Percentiles rank a stretch among this genome's conserved stretches.
Evolutionary conservation across 2,329 filamentous ascomycete species (phyloP).

Genomic region (Fusarium kyushuense): DNA sequence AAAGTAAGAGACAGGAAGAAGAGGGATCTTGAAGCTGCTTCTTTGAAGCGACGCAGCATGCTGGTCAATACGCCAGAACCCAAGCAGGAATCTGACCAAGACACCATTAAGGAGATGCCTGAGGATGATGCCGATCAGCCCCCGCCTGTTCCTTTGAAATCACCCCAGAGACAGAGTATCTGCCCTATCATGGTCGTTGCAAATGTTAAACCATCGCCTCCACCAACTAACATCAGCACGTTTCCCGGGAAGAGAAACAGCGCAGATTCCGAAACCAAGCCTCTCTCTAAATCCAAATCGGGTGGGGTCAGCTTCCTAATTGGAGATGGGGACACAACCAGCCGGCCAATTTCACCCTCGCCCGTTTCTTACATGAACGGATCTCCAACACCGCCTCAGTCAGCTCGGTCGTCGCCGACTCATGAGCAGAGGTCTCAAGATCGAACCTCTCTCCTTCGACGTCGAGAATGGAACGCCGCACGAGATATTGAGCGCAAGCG

Average conservation of each 20-base stretch:
- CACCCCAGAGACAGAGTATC: conserved; percentile 45
- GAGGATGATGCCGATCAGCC: conserved; percentile 19
- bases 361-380: conserved; percentile 28
- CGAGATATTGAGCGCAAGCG: conserved; percentile 47
- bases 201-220: conserved; percentile 51
- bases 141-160: conserved; percentile 32
- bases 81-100: conserved; percentile 3
- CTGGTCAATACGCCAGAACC: conserved; percentile 7
- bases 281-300: conserved; percentile 11
- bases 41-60: conserved; percentile 40
- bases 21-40: conserved; percentile 55
- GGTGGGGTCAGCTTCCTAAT: conserved; percentile 4
- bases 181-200: conserved; percentile 57
- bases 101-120: background rate
- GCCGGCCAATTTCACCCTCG: conserved; percentile 23
- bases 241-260: background rate
- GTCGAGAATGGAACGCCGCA: conserved; percentile 52
- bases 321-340: background rate
- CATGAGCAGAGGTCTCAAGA: conserved; percentile 44
- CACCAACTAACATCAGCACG: conserved; percentile 1
- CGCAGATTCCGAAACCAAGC: background rate
- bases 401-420: conserved; percentile 47
- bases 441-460: conserved; percentile 50
- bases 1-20: conserved; percentile 56
- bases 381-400: conserved; percentile 50